phyloP scores from a whole-genome alignment of 106 monocot species.

The Dendrobium nobile region DNA sequence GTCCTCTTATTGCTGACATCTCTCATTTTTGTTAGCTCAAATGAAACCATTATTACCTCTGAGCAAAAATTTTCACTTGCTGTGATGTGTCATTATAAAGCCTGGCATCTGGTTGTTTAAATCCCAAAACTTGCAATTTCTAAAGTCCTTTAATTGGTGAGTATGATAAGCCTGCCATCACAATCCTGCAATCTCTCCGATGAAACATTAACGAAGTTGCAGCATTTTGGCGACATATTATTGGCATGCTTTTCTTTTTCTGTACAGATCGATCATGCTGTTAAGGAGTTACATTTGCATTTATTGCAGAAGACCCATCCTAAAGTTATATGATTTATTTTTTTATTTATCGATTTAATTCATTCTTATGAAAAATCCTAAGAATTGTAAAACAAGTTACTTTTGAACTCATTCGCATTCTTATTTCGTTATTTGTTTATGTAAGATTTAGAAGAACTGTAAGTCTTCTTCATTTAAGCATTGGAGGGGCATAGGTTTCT shows the following conservation, averaged over 20 bases:
- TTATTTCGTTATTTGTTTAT: constrained; percentile 16
- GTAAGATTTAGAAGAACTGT: constrained; percentile 67
- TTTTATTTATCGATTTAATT: not conserved
- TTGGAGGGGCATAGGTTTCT: not conserved
- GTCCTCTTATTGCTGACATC: no score
- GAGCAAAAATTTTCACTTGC: no score
- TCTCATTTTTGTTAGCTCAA: no score
- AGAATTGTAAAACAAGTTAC: not conserved
- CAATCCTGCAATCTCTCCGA: no score
- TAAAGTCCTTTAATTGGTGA: no score
- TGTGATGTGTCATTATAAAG: no score
- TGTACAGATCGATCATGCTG: not conserved
- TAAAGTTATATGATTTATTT: not conserved
- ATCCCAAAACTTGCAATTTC: no score
- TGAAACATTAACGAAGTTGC: no score
- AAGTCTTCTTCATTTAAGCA: constrained; percentile 41
- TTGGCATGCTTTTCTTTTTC: not conserved
- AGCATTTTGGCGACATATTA: no score
- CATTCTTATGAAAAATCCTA: not conserved
- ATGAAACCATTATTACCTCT: no score
- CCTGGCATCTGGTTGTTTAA: no score
- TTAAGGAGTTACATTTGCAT: not conserved
- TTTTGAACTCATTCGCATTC: not conserved
- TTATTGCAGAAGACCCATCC: not conserved
- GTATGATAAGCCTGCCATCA: no score